Evolutionary conservation across 768 basidiomycete genomes (phyloP).

Genomic region (Austroboletus festivus): DNA sequence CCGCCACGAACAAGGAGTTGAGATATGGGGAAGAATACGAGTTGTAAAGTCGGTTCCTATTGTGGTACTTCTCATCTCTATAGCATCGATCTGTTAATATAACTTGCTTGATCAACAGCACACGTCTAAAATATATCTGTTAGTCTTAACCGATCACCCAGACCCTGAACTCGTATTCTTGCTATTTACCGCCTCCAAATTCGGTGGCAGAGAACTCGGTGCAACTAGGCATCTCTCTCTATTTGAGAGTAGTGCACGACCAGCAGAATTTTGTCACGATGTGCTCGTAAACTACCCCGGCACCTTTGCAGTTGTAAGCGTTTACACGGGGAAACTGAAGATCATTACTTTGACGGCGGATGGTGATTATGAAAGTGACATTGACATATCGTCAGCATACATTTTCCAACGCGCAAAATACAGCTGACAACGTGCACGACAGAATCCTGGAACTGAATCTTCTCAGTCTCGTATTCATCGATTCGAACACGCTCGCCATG

Average conservation of each 20-base stretch:
- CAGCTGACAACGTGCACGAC: slow-evolving; percentile 7
- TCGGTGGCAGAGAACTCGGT: slow-evolving; percentile 33
- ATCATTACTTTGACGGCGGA: slow-evolving; percentile 51
- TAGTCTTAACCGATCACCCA: slow-evolving; percentile 74
- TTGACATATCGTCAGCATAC: slow-evolving; percentile 58
- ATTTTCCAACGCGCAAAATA: neutral
- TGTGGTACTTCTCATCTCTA: slow-evolving; percentile 37
- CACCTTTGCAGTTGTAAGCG: slow-evolving; percentile 55
- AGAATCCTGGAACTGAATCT: slow-evolving; percentile 70
- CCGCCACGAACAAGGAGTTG: slow-evolving; percentile 52
- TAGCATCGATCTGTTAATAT: slow-evolving; percentile 5
- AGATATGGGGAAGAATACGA: slow-evolving; percentile 69
- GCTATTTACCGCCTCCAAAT: slow-evolving; percentile 41
- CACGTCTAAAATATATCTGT: slow-evolving; percentile 42
- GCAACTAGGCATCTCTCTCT: slow-evolving; percentile 49
- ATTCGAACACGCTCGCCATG: slow-evolving; percentile 57
- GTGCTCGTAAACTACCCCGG: slow-evolving; percentile 66
- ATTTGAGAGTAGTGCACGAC: slow-evolving; percentile 53
- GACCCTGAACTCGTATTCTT: slow-evolving; percentile 71
- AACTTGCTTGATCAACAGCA: slow-evolving; percentile 11
- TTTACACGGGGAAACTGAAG: slow-evolving; percentile 70
- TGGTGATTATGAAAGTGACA: slow-evolving; percentile 53
- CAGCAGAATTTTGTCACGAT: slow-evolving; percentile 70
- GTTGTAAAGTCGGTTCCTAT: slow-evolving; percentile 54
- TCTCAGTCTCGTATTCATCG: slow-evolving; percentile 62